These are phyloP conservation scores for Pisolithus tinctorius DNA, from an alignment of 768 basidiomycete genomes.

Conservation along the genomic window DNA sequence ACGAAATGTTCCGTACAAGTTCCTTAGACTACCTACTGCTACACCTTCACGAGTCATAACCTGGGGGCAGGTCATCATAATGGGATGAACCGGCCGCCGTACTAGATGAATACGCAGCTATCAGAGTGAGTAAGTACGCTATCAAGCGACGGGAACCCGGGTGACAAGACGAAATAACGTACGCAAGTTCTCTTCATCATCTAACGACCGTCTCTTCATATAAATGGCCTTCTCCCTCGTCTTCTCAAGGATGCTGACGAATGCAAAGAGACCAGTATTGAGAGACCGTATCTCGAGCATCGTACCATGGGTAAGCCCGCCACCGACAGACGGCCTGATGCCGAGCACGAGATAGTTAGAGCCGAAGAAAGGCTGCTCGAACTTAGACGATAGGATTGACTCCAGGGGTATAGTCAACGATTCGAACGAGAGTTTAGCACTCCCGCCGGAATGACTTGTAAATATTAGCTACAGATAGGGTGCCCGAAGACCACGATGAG, in stretches of 20 bases:
- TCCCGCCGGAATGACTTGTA: slow-evolving; percentile 29
- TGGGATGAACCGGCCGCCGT: slow-evolving; percentile 9
- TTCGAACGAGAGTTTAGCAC: slow-evolving; percentile 25
- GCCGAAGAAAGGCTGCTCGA: slow-evolving; percentile 70
- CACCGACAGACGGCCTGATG: slow-evolving; percentile 57
- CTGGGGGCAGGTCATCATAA: slow-evolving; percentile 23
- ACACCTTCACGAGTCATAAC: slow-evolving; percentile 20
- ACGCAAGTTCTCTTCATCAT: slow-evolving; percentile 29
- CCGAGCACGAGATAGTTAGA: slow-evolving; percentile 62
- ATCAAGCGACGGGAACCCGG: not conserved
- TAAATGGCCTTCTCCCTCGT: slow-evolving; percentile 68
- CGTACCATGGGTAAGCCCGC: slow-evolving; percentile 62
- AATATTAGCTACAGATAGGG: slow-evolving; percentile 52
- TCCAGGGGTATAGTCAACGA: slow-evolving; percentile 52
- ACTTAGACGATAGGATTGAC: slow-evolving; percentile 60
- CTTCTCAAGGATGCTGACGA: slow-evolving; percentile 68
- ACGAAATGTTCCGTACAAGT: not conserved
- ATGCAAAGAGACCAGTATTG: slow-evolving; percentile 65
- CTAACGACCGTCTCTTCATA: slow-evolving; percentile 53
- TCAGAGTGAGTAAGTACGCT: not conserved
- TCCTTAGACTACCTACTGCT: not conserved
- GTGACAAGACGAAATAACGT: slow-evolving; percentile 9
- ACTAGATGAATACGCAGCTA: slow-evolving; percentile 24
- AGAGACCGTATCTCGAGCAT: slow-evolving; percentile 61
- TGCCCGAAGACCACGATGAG: not conserved